Percentiles rank a stretch among this genome's conserved stretches.
Evolutionary conservation across 2,329 filamentous ascomycete genomes (phyloP).

Genomic region (Ustilaginoidea virens): DNA sequence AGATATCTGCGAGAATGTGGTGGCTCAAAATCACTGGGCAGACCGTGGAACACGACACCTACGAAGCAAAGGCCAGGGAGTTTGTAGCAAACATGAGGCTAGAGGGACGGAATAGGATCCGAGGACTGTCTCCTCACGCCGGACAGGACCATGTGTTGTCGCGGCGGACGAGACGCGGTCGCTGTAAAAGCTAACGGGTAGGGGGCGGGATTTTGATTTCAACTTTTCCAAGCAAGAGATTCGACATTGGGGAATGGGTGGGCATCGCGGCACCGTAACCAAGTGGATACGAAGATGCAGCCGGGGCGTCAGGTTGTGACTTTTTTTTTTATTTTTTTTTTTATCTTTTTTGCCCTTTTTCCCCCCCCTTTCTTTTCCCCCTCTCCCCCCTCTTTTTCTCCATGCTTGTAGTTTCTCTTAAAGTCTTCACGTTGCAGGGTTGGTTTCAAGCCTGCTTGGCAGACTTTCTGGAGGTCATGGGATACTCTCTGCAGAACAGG

Average conservation of each 20-base stretch:
- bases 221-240: no score
- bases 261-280: no score
- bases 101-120: slow-evolving; percentile 1
- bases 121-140: neutral
- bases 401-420: neutral
- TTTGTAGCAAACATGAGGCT: slow-evolving; percentile 16
- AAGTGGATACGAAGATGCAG: no score
- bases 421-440: no score
- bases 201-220: neutral
- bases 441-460: no score
- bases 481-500: neutral
- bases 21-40: slow-evolving; percentile 40
- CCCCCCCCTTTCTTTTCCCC: neutral
- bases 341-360: neutral
- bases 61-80: slow-evolving; percentile 29
- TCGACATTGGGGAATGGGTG: no score
- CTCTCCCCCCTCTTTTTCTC: neutral
- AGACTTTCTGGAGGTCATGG: no score
- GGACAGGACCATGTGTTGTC: neutral
- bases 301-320: neutral
- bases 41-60: slow-evolving; percentile 27
- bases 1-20: slow-evolving; percentile 38
- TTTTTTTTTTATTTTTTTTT: neutral
- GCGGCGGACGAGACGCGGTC: neutral
- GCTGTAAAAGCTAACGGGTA: slow-evolving; percentile 1